Evolutionary conservation across 2,329 filamentous ascomycete genomes (phyloP), one percentile per base, ranked within the genome.

Genomic region (Colletotrichum spaethianum): DNA sequence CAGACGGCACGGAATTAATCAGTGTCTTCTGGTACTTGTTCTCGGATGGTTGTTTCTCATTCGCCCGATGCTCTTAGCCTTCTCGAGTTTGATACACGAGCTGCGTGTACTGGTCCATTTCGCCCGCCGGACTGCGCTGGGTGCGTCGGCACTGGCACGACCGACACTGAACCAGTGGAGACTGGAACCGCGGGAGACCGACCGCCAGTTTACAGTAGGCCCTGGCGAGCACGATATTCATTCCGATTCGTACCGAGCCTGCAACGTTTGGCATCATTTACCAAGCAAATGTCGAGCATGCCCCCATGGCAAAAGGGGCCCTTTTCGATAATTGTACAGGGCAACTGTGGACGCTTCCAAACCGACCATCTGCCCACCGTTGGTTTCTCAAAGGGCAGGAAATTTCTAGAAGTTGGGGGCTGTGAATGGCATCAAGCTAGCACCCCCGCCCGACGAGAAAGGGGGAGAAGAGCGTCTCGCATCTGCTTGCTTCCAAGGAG

Each of bases 181-280:
- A 63, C 31, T 56, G 52, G 44, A n/a, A 63, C 46, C 56, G 42
- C 46, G 42, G 40, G 65, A 72, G 50, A 55, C 69, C 69, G 69
- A 72, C 69, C 69, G 65, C 69, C 69, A 69, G 28, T 72, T 72
- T 55, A n/a, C n/a, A n/a, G n/a, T n/a, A 46, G 33, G 56, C 59
- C 69, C 59, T 8, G 53, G 59, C 42, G 38, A 72, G 65, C 59
- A 69, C 65, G 38, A 69, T 6, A 53, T 69, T 57, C 44, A 31
- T 72, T 72, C 65, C 69, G 65, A 59, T 63, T 69, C 44, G 52
- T 72, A 63, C 69, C 65, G 69, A 72, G 53, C 59, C 50, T 63
- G 26, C 44, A 63, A 26, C 40, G 33, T 69, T 55, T 69, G 52
- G 44, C 59, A 53, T 55, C 65, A 60, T 63, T 60, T 26, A 42